Percentiles rank a stretch among this genome's conserved stretches.
These are phyloP conservation scores for Paraconiothyrium sp. DNA, from an alignment of 2,329 filamentous ascomycete species.

Conservation along the genomic window DNA sequence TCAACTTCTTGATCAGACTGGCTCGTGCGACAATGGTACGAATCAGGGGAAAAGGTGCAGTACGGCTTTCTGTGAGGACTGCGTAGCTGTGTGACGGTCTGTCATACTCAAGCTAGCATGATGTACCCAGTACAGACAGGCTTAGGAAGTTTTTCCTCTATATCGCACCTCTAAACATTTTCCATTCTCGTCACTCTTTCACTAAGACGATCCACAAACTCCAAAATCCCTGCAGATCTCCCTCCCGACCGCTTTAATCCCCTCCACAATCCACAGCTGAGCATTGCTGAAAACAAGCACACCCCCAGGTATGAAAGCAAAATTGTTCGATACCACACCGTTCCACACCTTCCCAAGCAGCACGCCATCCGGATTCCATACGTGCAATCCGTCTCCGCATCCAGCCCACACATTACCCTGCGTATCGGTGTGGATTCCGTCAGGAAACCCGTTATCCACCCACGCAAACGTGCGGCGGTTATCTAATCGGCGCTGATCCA, in stretches of 20 bases:
- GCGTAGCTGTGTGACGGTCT: too few relatives aligned
- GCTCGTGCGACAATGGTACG: too few relatives aligned
- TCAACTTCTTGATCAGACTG: too few relatives aligned
- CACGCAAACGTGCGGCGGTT: slow-evolving; percentile 64
- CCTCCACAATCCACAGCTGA: slow-evolving; percentile 49
- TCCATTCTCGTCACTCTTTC: not conserved
- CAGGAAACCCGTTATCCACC: slow-evolving; percentile 63
- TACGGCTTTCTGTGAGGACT: too few relatives aligned
- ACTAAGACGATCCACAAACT: slow-evolving; percentile 9
- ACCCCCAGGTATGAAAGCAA: slow-evolving; percentile 47
- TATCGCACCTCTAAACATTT: not conserved
- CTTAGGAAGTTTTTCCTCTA: too few relatives aligned
- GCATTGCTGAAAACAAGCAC: slow-evolving; percentile 48
- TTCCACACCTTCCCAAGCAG: slow-evolving; percentile 68
- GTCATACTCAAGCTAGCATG: too few relatives aligned
- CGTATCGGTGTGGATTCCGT: slow-evolving; percentile 66
- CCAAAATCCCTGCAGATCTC: slow-evolving; percentile 50
- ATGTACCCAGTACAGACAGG: too few relatives aligned
- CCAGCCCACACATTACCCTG: slow-evolving; percentile 66
- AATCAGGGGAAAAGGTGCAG: too few relatives aligned
- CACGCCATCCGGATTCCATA: slow-evolving; percentile 61
- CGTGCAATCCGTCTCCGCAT: slow-evolving; percentile 64
- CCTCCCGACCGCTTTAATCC: slow-evolving; percentile 44
- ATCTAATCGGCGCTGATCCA: slow-evolving; percentile 47
- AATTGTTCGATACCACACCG: slow-evolving; percentile 50